Evolutionary conservation across 2,329 filamentous ascomycete species (phyloP), one percentile per base, ranked within the genome.

Genomic region (Fusarium newnesense): DNA sequence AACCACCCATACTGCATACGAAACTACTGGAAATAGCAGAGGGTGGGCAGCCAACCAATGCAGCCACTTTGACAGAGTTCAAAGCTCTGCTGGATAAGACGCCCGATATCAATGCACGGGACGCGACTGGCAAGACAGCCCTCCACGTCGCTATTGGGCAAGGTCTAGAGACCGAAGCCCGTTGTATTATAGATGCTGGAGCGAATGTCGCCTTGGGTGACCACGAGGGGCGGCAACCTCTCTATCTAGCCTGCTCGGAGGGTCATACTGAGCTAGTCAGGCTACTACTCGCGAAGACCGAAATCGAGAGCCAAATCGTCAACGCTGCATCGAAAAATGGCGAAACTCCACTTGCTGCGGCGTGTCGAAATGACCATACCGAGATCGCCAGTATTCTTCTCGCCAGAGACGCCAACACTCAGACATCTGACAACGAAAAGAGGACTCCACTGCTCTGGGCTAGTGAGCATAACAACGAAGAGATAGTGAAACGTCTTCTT

Each of bases 141-240:
- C 36, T 63, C 2, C 60, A 63, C 34, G 32, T 63, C 39, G 60
- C 60, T 16, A 50, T 50, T 21, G 24, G 21, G 39, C 15, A 40
- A 8, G 60, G 60, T 19, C 60, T 63, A 19, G 3, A 21, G 3
- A 12, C 40, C 10, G 60, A 34, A 26, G 60, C 42, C 7, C 19
- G 3, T 2, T 15, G 8, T 5, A 32, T 63, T 21, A 32, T 63
- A 21, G 2, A 19, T 5, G 18, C 11, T 13, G 18, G 18, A 19
- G 50, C 50, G 8, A 11, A 40, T 5, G 5, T 63, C 11, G n/a
- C 16, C 1, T 13, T 16, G 19, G 7, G 1, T 19, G 50, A 57
- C 21, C 6, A 12, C 2, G 16, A 57, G 13, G 12, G 9, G 2
- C 15, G 16, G 16, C 34, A 56, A 21, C 34, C 60, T 18, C 36